Evolutionary conservation across 192 early-diverging fungal species (phyloP).

Genomic region (Phycomyces nitens): DNA sequence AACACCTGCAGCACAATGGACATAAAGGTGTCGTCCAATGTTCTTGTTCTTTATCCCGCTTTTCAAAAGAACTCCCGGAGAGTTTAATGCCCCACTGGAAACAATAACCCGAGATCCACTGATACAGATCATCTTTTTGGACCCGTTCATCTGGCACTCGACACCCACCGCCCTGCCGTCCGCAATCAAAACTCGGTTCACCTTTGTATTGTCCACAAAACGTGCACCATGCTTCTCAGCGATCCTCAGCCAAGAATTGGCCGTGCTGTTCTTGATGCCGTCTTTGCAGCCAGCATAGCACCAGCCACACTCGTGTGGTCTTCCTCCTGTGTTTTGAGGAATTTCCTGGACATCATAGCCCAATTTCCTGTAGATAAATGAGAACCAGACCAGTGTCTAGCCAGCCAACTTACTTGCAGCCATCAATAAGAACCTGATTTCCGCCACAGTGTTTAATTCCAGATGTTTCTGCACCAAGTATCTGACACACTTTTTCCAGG

Average conservation of each 20-base stretch:
- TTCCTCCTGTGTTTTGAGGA: conserved; percentile 64
- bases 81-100: conserved; percentile 60
- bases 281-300: conserved; percentile 70
- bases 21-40: conserved; percentile 61
- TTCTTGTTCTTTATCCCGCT: conserved; percentile 67
- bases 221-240: conserved; percentile 58
- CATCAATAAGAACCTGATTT: conserved; percentile 64
- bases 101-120: conserved; percentile 56
- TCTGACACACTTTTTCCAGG: conserved; percentile 54
- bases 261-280: conserved; percentile 65
- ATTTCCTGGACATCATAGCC: conserved; percentile 54
- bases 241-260: conserved; percentile 67
- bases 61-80: conserved; percentile 59
- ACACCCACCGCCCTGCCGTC: conserved; percentile 24
- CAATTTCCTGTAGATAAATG: conserved; percentile 34
- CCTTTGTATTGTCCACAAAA: conserved; percentile 57
- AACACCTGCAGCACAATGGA: conserved; percentile 59
- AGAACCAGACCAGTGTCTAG: background rate
- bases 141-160: conserved; percentile 12
- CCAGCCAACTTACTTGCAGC: conserved; percentile 45
- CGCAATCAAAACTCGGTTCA: conserved; percentile 60
- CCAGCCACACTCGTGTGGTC: conserved; percentile 57
- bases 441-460: conserved; percentile 57
- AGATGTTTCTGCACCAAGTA: conserved; percentile 52
- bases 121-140: conserved; percentile 38